Conservation (phyloP, 2,329 filamentous ascomycete genomes). For the Camillea tinctor region DNA sequence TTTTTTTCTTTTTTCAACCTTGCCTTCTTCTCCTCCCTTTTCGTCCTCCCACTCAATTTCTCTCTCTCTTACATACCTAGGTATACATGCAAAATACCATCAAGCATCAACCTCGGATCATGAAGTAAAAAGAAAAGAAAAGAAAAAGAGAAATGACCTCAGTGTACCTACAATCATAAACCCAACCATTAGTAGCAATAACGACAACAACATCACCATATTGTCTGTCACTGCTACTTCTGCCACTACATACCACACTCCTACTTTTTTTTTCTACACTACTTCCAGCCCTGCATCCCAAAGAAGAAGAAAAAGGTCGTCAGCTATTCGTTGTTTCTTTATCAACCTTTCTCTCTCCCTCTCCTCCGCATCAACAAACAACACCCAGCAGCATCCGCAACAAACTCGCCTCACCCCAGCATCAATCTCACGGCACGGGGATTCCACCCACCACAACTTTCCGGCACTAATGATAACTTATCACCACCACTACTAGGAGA, state of each 20-base stretch:
- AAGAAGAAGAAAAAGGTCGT: neutral
- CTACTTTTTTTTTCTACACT: neutral
- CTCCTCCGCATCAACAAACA: neutral
- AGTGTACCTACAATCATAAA: too few relatives aligned
- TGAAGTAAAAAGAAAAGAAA: too few relatives aligned
- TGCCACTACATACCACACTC: neutral
- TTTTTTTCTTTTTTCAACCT: too few relatives aligned
- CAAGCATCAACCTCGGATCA: too few relatives aligned
- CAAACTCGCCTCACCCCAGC: neutral
- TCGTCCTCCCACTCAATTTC: neutral
- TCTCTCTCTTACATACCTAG: neutral
- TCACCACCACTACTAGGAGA: neutral
- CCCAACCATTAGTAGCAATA: neutral
- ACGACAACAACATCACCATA: too few relatives aligned
- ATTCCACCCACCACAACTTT: neutral
- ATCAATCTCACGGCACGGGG: neutral
- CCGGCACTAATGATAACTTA: neutral
- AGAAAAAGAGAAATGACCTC: too few relatives aligned
- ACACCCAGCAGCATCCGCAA: neutral
- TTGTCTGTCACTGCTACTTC: neutral
- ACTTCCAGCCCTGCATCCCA: neutral
- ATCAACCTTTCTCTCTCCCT: neutral
- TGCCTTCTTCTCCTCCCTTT: neutral
- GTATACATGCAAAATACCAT: neutral
- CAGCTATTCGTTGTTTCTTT: constrained; percentile 11